Percentiles rank a stretch among this genome's conserved stretches.
phyloP scores from a whole-genome alignment of 208 protist species.

The Leishmania martiniquensis region DNA sequence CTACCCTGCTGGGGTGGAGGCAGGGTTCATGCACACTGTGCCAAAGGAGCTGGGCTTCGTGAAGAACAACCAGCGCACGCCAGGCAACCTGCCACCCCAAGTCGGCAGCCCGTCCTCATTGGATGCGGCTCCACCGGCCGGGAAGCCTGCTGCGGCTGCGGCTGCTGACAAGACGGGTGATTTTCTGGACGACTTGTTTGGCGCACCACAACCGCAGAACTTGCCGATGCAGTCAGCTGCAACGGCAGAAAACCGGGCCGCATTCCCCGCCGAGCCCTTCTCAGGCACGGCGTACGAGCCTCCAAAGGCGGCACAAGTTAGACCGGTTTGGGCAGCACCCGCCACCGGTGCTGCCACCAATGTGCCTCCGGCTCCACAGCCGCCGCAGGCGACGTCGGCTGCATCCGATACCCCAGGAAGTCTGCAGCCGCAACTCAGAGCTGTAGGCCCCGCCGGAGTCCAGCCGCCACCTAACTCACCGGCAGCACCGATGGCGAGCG shows the following conservation, averaged over 20 bases:
- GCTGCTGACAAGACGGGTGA: conserved; percentile 28
- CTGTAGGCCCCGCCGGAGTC: conserved; percentile 1
- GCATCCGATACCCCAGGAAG: conserved; percentile 4
- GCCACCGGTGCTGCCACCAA: neutral
- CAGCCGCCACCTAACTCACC: neutral
- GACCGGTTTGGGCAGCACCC: conserved; percentile 45
- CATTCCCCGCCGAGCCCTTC: conserved; percentile 17
- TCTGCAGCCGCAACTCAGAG: conserved; percentile 1
- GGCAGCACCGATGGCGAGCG: neutral
- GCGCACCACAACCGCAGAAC: conserved; percentile 29
- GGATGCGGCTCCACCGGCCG: neutral
- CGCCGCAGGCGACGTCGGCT: neutral
- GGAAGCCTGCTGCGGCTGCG: neutral
- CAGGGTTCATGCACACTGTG: conserved; percentile 67
- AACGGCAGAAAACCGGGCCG: conserved; percentile 4
- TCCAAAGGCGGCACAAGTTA: conserved; percentile 38
- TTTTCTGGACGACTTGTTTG: conserved; percentile 87
- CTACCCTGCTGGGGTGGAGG: conserved; percentile 78
- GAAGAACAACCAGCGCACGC: conserved; percentile 65
- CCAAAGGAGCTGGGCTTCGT: conserved; percentile 85
- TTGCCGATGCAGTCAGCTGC: conserved; percentile 8
- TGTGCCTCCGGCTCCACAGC: conserved; percentile 15
- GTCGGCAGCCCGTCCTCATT: conserved; percentile 15
- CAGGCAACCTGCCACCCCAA: conserved; percentile 42
- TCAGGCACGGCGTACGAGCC: conserved; percentile 27